Base-by-base conservation (phyloP, 192 early-diverging fungal species). In the Chytriomyces hyalinus region DNA sequence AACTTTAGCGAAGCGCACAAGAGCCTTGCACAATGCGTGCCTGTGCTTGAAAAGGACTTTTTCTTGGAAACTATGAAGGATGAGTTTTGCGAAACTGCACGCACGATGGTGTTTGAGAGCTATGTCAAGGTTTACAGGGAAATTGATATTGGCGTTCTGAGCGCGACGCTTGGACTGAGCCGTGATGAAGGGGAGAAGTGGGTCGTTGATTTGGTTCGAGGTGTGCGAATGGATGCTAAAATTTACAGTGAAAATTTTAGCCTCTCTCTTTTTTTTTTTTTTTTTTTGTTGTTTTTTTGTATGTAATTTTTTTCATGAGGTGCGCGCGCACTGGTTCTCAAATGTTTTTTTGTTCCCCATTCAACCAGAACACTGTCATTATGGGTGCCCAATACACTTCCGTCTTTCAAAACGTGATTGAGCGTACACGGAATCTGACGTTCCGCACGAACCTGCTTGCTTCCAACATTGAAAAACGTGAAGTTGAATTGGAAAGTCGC, bases 51-150 rank as follows among this genome's bases (percentile, higher is more conserved):
- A 69, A 91, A 92, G 65, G 97, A 98, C 80, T 97, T 94, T 81
- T 98, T 98, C 87, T 84, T 97, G 78, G 92, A 92, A 6, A 83
- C 92, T 7, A 92, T 92, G n/a, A 88, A 91, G 70, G 92, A 93
- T 63, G 96, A 98, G 78, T 98, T 97, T 83, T 91, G 96, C 67
- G 95, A 97, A 85, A 95, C 94, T 81, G 97, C 94, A 3, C 88
- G 95, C 64, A 89, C 93, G 80, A 94, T 96, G 80, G 94, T 97
- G 63, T 96, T 95, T 75, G 97, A 98, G 84, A 96, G 94, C 8
- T 98, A 98, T 86, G 97, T 95, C 87, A 90, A 95, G 63, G 96
- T 98, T 75, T 95, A 98, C 87, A 93, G 95, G 86, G 92, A 94
- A 85, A 96, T 98, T 74, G 93, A 97, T 84, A 92, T 97, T 81